These are phyloP conservation scores for Labyrinthula sp. DNA, from an alignment of 352 stramenopile species.

Conservation along the genomic window DNA sequence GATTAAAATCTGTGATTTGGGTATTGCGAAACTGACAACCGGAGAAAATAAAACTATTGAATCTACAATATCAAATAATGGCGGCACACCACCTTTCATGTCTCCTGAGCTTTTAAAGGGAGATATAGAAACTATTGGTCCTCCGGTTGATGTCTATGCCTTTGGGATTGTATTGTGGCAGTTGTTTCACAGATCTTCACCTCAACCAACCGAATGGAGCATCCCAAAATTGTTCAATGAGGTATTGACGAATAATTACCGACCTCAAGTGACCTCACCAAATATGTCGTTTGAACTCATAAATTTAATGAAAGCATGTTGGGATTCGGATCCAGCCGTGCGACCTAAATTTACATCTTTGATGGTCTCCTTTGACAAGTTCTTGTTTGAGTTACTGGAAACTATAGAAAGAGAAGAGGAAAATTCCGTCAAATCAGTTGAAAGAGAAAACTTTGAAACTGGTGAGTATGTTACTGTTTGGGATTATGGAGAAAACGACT, in stretches of 20 bases:
- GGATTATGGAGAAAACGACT: conserved; percentile 10
- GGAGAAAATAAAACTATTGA: conserved; percentile 14
- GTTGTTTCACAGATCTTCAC: conserved; percentile 34
- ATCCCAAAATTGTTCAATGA: conserved; percentile 22
- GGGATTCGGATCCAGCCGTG: background rate
- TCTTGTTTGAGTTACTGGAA: conserved; percentile 1
- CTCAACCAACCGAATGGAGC: conserved; percentile 14
- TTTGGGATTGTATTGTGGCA: conserved; percentile 72
- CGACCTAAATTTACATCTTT: conserved; percentile 3
- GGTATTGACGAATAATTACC: conserved; percentile 13
- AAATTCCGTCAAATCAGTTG: no score
- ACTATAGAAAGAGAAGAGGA: no score
- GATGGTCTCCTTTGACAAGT: background rate
- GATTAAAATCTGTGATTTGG: conserved; percentile 24
- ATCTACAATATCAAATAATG: conserved; percentile 10
- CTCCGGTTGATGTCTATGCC: conserved; percentile 68
- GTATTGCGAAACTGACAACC: conserved; percentile 12
- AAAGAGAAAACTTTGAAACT: no score
- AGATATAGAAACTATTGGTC: conserved; percentile 39
- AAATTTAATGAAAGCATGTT: conserved; percentile 2
- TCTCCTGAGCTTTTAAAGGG: conserved; percentile 12
- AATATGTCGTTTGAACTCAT: conserved; percentile 3
- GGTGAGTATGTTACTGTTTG: conserved; percentile 13
- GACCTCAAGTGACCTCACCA: background rate
- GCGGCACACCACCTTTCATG: conserved; percentile 25